phyloP scores from a whole-genome alignment of 108 stramenopile genomes.

The Nitzschia inconspicua region DNA sequence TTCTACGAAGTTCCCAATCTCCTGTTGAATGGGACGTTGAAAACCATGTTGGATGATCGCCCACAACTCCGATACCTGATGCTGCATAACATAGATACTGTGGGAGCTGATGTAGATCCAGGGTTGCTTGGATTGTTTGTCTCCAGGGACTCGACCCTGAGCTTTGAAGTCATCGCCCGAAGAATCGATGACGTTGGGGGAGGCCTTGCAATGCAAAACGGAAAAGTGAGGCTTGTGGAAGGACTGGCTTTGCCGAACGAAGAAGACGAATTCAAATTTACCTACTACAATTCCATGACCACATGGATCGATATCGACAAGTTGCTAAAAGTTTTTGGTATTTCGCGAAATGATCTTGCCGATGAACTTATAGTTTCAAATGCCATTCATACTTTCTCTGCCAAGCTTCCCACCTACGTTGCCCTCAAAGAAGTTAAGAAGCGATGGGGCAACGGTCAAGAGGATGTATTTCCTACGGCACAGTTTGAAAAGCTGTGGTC shows the following conservation, averaged over 20 bases:
- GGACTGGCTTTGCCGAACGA: slow-evolving; percentile 50
- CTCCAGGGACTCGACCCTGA: slow-evolving; percentile 26
- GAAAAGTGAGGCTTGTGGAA: slow-evolving; percentile 47
- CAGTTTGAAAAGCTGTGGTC: slow-evolving; percentile 67
- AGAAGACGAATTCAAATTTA: slow-evolving; percentile 56
- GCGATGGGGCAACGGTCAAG: slow-evolving; percentile 58
- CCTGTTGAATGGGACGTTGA: slow-evolving; percentile 50
- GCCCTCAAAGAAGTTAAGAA: slow-evolving; percentile 63
- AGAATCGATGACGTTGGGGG: slow-evolving; percentile 59
- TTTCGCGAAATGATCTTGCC: slow-evolving; percentile 31
- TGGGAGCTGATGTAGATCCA: slow-evolving; percentile 56
- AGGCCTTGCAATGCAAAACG: slow-evolving; percentile 49
- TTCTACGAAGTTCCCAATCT: slow-evolving; percentile 61
- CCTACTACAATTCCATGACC: slow-evolving; percentile 59
- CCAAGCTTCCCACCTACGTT: slow-evolving; percentile 46
- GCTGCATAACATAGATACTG: slow-evolving; percentile 66
- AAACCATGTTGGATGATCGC: slow-evolving; percentile 37
- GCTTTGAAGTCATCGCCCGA: slow-evolving; percentile 59
- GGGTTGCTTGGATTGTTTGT: slow-evolving; percentile 49
- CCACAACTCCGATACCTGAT: slow-evolving; percentile 59
- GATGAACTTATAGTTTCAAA: slow-evolving; percentile 29
- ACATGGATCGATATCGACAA: slow-evolving; percentile 59
- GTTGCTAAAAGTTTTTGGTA: slow-evolving; percentile 35
- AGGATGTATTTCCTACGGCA: slow-evolving; percentile 53
- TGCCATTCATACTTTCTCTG: slow-evolving; percentile 40